A percentile compares a stretch with the other conserved stretches of the same genome.
Conservation (phyloP, 495 filamentous ascomycete genomes). For the Xylaria cubensis region DNA sequence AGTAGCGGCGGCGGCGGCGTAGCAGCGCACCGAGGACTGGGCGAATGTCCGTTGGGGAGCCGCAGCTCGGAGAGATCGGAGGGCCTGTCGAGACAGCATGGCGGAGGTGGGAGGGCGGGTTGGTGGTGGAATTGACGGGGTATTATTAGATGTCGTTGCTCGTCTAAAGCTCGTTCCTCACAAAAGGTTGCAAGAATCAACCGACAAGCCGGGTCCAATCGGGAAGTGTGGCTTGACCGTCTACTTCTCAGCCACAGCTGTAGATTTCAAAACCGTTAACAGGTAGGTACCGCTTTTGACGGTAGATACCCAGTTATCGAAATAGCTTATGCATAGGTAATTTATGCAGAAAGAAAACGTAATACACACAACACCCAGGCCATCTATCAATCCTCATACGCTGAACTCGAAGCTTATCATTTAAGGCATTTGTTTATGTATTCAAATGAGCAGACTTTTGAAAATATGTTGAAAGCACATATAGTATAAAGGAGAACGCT, state of each 20-base stretch:
- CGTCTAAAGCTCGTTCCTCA: conserved; percentile 26
- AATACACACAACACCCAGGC: too few species aligned
- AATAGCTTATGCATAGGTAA: too few species aligned
- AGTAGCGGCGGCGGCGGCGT: conserved; percentile 70
- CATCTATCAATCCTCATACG: too few species aligned
- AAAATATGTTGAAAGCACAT: too few species aligned
- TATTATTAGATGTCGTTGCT: conserved; percentile 28
- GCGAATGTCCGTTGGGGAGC: conserved; percentile 56
- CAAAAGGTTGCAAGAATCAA: conserved; percentile 41
- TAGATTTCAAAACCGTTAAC: too few species aligned
- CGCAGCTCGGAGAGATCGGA: conserved; percentile 64
- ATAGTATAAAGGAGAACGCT: too few species aligned
- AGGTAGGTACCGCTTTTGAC: too few species aligned
- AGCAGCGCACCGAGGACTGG: conserved; percentile 62
- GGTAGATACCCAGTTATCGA: too few species aligned
- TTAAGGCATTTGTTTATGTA: too few species aligned
- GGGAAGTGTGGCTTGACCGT: conserved; percentile 26
- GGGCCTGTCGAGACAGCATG: conserved; percentile 69
- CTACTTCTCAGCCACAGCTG: conserved; percentile 36
- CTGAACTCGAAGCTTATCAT: too few species aligned
- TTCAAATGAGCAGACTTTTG: too few species aligned
- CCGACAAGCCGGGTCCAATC: conserved; percentile 33
- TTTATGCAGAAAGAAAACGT: too few species aligned
- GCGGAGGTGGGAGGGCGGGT: conserved; percentile 38
- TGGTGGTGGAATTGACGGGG: conserved; percentile 41